These are phyloP conservation scores for Schizonepeta tenuifolia DNA, from an alignment of 257 asterid genomes.

Conservation along the genomic window DNA sequence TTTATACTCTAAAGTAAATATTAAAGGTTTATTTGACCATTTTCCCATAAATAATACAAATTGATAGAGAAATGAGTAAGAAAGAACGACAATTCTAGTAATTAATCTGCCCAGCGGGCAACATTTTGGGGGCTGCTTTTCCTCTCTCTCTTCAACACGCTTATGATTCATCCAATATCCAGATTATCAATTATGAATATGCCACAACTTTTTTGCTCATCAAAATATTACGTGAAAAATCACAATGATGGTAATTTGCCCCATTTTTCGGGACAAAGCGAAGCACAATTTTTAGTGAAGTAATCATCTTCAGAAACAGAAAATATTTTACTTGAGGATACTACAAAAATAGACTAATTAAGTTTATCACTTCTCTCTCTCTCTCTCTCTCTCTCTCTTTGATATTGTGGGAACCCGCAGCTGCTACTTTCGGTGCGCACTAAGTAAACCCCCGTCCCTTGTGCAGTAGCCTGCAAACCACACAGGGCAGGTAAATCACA, in stretches of 20 bases:
- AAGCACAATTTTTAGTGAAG: neutral
- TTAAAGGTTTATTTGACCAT: too few relatives aligned
- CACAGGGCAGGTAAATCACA: too few relatives aligned
- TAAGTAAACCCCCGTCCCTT: too few relatives aligned
- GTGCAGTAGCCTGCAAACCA: too few relatives aligned
- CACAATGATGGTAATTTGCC: neutral
- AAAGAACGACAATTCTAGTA: too few relatives aligned
- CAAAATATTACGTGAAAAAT: neutral
- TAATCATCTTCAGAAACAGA: neutral
- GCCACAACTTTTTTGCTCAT: neutral
- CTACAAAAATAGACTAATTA: constrained; percentile 1
- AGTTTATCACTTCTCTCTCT: neutral
- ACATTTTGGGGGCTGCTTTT: constrained; percentile 38
- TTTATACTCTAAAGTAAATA: too few relatives aligned
- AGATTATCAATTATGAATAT: neutral
- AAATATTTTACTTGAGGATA: neutral
- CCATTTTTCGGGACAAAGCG: constrained; percentile 6
- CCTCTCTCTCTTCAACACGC: constrained; percentile 23
- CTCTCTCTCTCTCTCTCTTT: too few relatives aligned
- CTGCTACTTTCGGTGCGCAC: too few relatives aligned
- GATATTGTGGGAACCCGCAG: too few relatives aligned
- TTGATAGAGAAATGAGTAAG: too few relatives aligned
- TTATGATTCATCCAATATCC: constrained; percentile 23
- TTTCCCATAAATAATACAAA: too few relatives aligned
- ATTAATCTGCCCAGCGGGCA: constrained; percentile 24